A percentile compares a stretch with the other conserved stretches of the same genome.
Evolutionary conservation across 495 filamentous ascomycete genomes (phyloP).

Genomic region (Mytilinidion resinicola): DNA sequence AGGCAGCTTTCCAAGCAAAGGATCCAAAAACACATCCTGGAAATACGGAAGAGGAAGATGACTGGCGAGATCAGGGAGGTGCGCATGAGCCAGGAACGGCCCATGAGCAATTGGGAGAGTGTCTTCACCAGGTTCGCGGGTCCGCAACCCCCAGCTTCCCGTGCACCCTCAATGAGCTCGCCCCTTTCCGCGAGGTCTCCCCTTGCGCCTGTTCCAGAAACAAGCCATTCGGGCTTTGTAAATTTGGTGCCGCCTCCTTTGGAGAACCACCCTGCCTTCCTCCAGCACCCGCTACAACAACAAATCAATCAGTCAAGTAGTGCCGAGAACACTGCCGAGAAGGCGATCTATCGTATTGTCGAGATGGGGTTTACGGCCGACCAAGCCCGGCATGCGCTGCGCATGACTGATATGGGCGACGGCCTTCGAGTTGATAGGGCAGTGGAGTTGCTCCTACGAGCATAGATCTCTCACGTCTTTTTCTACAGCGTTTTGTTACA

Average conservation of each 20-base stretch:
- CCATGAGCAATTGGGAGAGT: constrained; percentile 34
- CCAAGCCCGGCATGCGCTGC: constrained; percentile 34
- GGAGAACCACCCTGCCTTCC: constrained; percentile 19
- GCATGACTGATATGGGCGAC: constrained; percentile 37
- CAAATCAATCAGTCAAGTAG: constrained; percentile 9
- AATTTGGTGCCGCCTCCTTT: background rate
- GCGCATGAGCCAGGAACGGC: constrained; percentile 30
- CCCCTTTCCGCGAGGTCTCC: background rate
- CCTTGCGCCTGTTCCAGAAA: constrained; percentile 3
- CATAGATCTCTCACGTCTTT: background rate
- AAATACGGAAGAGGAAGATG: constrained; percentile 27
- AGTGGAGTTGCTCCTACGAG: constrained; percentile 35
- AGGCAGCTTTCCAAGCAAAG: constrained; percentile 32
- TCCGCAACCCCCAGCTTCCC: background rate
- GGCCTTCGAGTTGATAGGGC: constrained; percentile 39
- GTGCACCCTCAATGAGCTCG: background rate
- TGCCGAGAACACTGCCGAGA: constrained; percentile 32
- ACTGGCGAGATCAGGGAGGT: constrained; percentile 16
- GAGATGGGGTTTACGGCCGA: constrained; percentile 41
- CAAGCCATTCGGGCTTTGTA: background rate
- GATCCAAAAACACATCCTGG: constrained; percentile 29
- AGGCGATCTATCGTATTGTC: constrained; percentile 36
- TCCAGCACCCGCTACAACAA: constrained; percentile 22
- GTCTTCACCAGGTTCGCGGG: constrained; percentile 19
- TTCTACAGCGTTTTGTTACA: background rate